Base-by-base conservation (phyloP, 139 green algal species). In the Picocystis salinarum region DNA sequence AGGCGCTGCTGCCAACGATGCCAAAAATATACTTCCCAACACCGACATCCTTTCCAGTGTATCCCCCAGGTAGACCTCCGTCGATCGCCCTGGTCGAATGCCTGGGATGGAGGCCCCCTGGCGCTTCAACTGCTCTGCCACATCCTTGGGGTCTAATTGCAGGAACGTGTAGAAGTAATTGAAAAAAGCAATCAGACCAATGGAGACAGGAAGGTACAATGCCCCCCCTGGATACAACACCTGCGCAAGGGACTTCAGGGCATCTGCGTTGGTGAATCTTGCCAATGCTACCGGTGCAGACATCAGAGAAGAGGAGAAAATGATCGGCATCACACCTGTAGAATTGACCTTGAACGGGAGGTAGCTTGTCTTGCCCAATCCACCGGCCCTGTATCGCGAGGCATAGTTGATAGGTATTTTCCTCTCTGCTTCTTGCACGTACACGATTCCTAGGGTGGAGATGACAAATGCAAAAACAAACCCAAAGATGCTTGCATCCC, bases 81-180 rank as follows among this genome's bases (percentile, higher is more conserved):
- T 98, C 33, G 74, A 64, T 17, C 64, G 60, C 26, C 85, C 88
- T 2, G 88, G 88, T 1, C 88, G 75, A 10, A 94, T 61, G 26
- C 65, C 71, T 4, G 82, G 79, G 48, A 98, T 83, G 46, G 77
- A 85, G 10, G 84, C 81, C 1, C 82, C 82, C 25, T 42, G 23
- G 29, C 39, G 62, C 75, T 96, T 96, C 4, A 98, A 73, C 78
- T 98, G 84, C 37, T 96, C 83, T 25, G 67, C 61, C 36, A 98
- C 53, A 49, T 98, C 88, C 52, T 91, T 91, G 39, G 88, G 88
- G 37, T 98, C 88, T n/a, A 98, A 59, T 50, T 91, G 80, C 39
- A 95, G 66, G 74, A 95, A 98, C 31, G 88, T 98, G 74, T 98
- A 98, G 64, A 93, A 92, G 69, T 93, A 98, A 67, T 98, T 98